Conservation (phyloP, 2,329 filamentous ascomycete genomes). For the Lecanoromycetidae sp. region DNA sequence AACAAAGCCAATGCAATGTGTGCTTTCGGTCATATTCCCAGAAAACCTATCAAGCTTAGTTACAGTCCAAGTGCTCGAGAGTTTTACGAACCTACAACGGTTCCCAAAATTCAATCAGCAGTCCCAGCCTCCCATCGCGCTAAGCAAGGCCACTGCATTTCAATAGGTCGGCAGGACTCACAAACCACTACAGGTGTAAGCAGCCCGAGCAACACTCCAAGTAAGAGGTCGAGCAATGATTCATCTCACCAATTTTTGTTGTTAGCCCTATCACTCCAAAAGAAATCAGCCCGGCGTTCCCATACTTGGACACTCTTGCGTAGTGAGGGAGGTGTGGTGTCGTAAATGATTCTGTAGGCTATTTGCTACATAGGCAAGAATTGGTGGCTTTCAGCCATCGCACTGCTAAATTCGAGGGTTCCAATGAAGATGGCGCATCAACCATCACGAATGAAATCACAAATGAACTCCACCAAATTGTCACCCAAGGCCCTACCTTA, state of each 20-base stretch:
- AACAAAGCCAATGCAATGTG: not conserved
- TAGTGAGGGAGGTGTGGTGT: no score
- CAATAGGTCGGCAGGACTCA: not conserved
- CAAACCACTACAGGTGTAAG: not conserved
- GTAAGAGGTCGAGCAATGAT: not conserved
- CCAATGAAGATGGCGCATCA: no score
- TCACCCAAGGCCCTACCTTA: no score
- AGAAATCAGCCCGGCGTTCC: not conserved
- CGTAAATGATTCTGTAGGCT: no score
- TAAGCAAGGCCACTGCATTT: not conserved
- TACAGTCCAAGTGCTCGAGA: constrained; percentile 8
- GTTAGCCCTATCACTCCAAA: not conserved
- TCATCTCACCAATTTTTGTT: not conserved
- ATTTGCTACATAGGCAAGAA: no score
- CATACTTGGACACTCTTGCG: no score
- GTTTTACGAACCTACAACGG: not conserved
- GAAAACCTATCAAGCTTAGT: constrained; percentile 7
- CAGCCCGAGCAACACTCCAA: not conserved
- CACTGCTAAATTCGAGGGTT: no score
- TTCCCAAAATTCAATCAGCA: not conserved
- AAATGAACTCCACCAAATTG: no score
- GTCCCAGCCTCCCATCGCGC: not conserved
- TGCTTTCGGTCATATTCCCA: constrained; percentile 11
- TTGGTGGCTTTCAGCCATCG: no score
- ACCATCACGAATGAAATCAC: no score